phyloP scores from a whole-genome alignment of 345 rosid species.

The Firmiana major region DNA sequence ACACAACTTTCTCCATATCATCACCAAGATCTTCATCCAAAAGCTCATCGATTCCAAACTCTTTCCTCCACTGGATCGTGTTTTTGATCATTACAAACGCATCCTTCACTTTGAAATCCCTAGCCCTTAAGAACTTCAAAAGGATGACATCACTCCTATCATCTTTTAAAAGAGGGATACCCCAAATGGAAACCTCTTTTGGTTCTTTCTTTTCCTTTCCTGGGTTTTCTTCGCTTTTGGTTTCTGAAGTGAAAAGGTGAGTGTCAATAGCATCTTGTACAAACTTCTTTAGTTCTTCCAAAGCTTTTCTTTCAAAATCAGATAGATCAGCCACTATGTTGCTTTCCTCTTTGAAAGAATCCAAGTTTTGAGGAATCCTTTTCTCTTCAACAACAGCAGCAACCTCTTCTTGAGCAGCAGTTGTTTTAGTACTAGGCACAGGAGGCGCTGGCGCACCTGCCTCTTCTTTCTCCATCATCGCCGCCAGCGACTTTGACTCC shows the following conservation, averaged over 20 bases:
- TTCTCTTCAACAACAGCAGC: conserved; percentile 19
- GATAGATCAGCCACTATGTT: conserved; percentile 53
- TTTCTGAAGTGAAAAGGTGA: conserved; percentile 27
- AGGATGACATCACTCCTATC: conserved; percentile 67
- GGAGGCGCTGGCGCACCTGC: background rate
- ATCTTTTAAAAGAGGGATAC: conserved; percentile 77
- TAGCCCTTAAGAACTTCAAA: conserved; percentile 74
- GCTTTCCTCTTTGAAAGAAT: conserved; percentile 69
- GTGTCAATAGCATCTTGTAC: conserved; percentile 39
- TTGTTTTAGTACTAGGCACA: background rate
- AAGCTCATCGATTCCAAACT: conserved; percentile 61
- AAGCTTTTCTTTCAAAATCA: conserved; percentile 38
- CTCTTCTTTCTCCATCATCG: conserved; percentile 49
- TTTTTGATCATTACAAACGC: conserved; percentile 73
- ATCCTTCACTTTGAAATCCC: conserved; percentile 74
- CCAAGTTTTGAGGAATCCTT: conserved; percentile 36
- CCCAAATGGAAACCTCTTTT: conserved; percentile 54
- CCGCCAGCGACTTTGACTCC: conserved; percentile 33
- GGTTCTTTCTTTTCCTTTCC: conserved; percentile 15
- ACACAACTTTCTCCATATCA: conserved; percentile 81
- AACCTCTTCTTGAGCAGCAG: conserved; percentile 9
- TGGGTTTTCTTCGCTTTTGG: conserved; percentile 4
- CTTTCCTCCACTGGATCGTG: conserved; percentile 68
- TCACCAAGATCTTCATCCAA: conserved; percentile 71
- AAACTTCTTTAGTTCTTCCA: conserved; percentile 38